Conservation (phyloP, 1,284 basidiomycete species). For the Trichosporon sp. region DNA sequence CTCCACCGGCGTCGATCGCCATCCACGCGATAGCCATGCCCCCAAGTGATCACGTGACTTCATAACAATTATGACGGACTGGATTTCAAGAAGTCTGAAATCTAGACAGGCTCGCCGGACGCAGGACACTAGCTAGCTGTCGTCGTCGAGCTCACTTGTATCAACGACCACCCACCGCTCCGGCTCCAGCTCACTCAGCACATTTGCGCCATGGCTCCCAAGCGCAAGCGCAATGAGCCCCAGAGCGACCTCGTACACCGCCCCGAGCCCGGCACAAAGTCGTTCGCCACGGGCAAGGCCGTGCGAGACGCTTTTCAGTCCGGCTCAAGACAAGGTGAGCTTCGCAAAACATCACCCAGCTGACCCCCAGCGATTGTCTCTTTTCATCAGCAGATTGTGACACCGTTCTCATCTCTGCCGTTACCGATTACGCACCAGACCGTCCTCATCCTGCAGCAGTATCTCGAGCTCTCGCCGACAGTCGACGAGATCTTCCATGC, state of each 20-base stretch:
- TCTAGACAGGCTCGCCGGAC: background rate
- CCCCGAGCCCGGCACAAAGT: slow-evolving; percentile 31
- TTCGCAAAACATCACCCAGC: background rate
- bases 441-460: slow-evolving; percentile 47
- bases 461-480: slow-evolving; percentile 43
- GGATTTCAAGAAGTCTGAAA: slow-evolving; percentile 4
- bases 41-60: background rate
- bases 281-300: slow-evolving; percentile 37
- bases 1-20: background rate
- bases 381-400: slow-evolving; percentile 46
- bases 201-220: slow-evolving; percentile 23
- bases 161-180: background rate
- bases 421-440: slow-evolving; percentile 42
- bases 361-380: slow-evolving; percentile 38
- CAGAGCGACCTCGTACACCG: slow-evolving; percentile 22
- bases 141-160: background rate
- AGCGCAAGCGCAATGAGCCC: slow-evolving; percentile 31
- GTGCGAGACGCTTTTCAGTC: slow-evolving; percentile 39
- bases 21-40: background rate
- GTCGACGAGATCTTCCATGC: slow-evolving; percentile 45
- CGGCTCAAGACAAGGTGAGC: slow-evolving; percentile 40
- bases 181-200: background rate
- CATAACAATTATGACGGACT: background rate
- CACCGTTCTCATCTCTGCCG: slow-evolving; percentile 38
- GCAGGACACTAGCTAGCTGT: too few species aligned